Conservation (phyloP, 805 yeast genomes). For the Schizosaccharomyces cryophilus region DNA sequence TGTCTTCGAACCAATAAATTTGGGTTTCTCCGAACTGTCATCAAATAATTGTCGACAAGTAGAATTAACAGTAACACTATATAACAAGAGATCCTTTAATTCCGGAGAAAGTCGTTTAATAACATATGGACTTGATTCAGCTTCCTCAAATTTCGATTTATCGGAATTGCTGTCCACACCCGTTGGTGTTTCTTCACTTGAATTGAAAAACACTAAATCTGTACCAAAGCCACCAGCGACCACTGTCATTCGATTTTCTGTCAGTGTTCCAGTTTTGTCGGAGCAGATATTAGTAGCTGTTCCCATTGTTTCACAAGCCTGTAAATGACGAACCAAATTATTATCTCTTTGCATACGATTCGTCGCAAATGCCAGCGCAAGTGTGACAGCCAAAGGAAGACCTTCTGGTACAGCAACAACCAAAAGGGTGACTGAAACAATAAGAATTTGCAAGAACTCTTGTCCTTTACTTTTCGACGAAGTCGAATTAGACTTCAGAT, state of each 20-base stretch:
- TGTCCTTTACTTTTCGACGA: constrained; percentile 59
- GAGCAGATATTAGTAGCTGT: constrained; percentile 93
- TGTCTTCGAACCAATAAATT: constrained; percentile 76
- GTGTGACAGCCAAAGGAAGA: constrained; percentile 84
- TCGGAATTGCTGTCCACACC: background rate
- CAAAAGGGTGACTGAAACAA: constrained; percentile 73
- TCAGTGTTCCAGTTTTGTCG: constrained; percentile 90
- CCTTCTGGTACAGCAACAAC: constrained; percentile 99
- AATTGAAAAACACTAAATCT: constrained; percentile 18
- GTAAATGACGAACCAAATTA: constrained; percentile 76
- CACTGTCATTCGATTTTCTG: constrained; percentile 81
- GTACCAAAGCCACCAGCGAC: constrained; percentile 49
- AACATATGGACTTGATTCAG: constrained; percentile 4
- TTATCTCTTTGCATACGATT: constrained; percentile 95
- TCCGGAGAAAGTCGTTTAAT: background rate
- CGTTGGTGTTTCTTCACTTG: background rate
- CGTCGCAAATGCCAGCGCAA: constrained; percentile 92
- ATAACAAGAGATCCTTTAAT: constrained; percentile 14
- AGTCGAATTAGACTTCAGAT: constrained; percentile 25
- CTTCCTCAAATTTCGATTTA: background rate
- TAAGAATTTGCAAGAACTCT: constrained; percentile 58
- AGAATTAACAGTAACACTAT: constrained; percentile 55
- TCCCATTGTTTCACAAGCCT: constrained; percentile 96
- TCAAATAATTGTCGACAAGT: constrained; percentile 18
- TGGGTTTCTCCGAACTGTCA: constrained; percentile 21